Percentiles rank a stretch among this genome's conserved stretches.
phyloP scores from a whole-genome alignment of 169 alveolate species.

The Eimeria zaria region DNA sequence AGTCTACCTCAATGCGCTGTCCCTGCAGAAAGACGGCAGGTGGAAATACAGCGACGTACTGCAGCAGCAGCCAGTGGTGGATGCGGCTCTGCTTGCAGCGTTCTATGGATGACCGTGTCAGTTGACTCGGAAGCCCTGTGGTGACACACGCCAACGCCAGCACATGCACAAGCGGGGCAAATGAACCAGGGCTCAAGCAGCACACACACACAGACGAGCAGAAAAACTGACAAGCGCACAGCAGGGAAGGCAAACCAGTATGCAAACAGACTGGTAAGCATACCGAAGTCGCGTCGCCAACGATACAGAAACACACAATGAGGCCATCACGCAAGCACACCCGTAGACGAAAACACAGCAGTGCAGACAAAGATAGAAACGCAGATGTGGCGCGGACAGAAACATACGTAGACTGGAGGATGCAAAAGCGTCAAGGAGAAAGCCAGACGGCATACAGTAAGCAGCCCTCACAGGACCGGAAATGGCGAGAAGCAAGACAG shows the following conservation, averaged over 20 bases:
- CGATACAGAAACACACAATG: background rate
- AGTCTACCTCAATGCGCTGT: conserved; percentile 62
- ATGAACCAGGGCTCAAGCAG: background rate
- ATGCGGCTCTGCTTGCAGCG: conserved; percentile 58
- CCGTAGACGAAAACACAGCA: background rate
- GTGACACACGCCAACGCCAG: background rate
- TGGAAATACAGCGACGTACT: conserved; percentile 75
- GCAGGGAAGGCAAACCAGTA: too few species aligned
- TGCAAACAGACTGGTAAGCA: background rate
- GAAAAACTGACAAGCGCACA: background rate
- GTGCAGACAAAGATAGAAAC: background rate
- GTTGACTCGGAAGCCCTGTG: conserved; percentile 76
- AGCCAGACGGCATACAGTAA: background rate
- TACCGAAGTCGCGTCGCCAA: background rate
- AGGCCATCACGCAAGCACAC: background rate
- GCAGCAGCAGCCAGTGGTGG: conserved; percentile 82
- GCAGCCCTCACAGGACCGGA: background rate
- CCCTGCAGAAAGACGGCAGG: conserved; percentile 80
- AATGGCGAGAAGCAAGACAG: background rate
- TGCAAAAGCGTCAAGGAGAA: background rate
- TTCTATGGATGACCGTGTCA: conserved; percentile 62
- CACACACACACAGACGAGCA: background rate
- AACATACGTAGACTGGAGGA: background rate
- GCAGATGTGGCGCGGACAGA: background rate
- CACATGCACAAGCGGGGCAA: background rate